Percentiles rank a stretch among this genome's conserved stretches.
phyloP scores from a whole-genome alignment of 2,329 filamentous ascomycete genomes.

The Lizonia empirigonia region DNA sequence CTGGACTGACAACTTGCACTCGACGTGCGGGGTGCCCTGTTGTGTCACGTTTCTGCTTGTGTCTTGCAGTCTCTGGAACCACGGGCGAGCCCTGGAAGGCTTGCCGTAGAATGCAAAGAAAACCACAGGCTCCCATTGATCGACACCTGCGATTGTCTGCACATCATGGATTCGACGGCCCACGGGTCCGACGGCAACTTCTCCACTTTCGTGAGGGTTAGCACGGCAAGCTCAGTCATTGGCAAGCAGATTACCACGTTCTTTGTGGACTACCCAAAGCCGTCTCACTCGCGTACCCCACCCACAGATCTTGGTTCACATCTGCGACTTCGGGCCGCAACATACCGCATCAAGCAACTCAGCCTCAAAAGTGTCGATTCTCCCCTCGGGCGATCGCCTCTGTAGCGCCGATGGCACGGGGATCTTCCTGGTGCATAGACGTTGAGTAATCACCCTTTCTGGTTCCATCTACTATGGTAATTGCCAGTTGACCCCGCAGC shows the following conservation, averaged over 20 bases:
- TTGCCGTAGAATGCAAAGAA: background rate
- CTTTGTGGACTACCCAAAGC: background rate
- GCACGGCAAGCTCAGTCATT: background rate
- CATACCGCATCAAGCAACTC: slow-evolving; percentile 28
- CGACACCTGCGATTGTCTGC: background rate
- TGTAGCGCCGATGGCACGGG: slow-evolving; percentile 19
- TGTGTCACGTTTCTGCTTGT: background rate
- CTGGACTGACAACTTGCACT: background rate
- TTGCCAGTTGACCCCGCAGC: no score
- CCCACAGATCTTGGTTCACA: slow-evolving; percentile 8
- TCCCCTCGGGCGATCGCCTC: slow-evolving; percentile 34
- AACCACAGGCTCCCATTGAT: background rate
- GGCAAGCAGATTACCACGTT: no score
- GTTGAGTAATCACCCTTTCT: background rate
- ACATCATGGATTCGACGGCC: background rate
- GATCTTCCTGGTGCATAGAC: slow-evolving; percentile 1
- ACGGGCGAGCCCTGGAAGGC: no score
- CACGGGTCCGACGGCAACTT: background rate
- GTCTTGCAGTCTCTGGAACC: background rate
- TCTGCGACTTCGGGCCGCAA: slow-evolving; percentile 17
- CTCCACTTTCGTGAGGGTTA: background rate
- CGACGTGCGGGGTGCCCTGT: background rate
- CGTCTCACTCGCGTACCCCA: background rate
- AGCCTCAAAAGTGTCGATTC: slow-evolving; percentile 24
- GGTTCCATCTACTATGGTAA: no score